Conservation (phyloP, 495 filamentous ascomycete species). For the Xylaria palmicola region DNA sequence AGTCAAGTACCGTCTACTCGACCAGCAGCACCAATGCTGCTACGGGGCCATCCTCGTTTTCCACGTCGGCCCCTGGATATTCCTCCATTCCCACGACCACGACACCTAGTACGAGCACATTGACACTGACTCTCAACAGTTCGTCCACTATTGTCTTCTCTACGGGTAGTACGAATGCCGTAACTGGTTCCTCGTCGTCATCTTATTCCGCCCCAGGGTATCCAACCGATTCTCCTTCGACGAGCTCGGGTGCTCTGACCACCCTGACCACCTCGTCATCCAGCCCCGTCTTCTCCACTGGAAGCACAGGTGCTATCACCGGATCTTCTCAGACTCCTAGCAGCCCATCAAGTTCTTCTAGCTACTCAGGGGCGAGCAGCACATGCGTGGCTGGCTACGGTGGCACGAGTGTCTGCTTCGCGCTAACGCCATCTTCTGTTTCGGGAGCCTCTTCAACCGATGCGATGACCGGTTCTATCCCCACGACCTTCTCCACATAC, state of each 20-base stretch:
- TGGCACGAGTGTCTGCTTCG: not conserved
- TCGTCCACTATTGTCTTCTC: constrained; percentile 12
- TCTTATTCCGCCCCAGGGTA: constrained; percentile 7
- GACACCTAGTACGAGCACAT: not conserved
- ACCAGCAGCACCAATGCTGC: constrained; percentile 20
- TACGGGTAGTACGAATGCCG: constrained; percentile 11
- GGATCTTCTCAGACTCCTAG: constrained; percentile 7
- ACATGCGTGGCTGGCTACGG: constrained; percentile 9
- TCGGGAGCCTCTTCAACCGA: not conserved
- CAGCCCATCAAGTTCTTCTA: not conserved
- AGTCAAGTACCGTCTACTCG: constrained; percentile 11
- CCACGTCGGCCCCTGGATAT: not conserved
- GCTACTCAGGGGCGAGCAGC: not conserved
- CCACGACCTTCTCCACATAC: constrained; percentile 6
- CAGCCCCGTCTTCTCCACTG: constrained; percentile 12
- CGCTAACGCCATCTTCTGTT: not conserved
- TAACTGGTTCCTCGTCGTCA: constrained; percentile 3
- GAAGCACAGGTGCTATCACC: constrained; percentile 19
- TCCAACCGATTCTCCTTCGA: constrained; percentile 5
- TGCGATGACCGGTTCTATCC: not conserved
- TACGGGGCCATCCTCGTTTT: constrained; percentile 7
- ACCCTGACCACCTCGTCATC: not conserved
- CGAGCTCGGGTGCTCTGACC: constrained; percentile 12
- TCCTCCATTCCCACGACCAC: not conserved
- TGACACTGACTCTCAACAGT: not conserved